phyloP scores from a whole-genome alignment of 495 filamentous ascomycete species.

The Friedmanniomyces simplex region DNA sequence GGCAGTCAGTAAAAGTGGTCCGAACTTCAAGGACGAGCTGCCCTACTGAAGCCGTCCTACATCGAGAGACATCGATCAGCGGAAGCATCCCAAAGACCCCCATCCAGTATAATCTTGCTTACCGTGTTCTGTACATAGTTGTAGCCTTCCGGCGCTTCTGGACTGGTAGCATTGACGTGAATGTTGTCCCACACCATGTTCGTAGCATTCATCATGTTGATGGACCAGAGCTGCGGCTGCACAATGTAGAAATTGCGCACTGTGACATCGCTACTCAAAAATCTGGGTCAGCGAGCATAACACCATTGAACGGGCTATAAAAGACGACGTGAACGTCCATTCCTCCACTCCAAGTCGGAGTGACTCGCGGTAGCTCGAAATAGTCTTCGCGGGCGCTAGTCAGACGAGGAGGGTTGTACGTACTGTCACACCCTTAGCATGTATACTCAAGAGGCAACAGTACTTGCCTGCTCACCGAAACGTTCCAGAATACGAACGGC shows the following conservation, averaged over 20 bases:
- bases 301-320: too few species aligned
- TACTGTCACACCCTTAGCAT: too few species aligned
- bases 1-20: constrained; percentile 3
- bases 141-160: constrained; percentile 39
- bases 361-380: too few species aligned
- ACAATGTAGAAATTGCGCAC: constrained; percentile 45
- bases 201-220: constrained; percentile 52
- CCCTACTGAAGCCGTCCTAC: constrained; percentile 1
- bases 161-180: constrained; percentile 39
- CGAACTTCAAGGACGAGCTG: neutral
- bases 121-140: constrained; percentile 54
- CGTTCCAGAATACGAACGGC: constrained; percentile 54
- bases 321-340: too few species aligned
- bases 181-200: constrained; percentile 46
- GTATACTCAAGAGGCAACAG: too few species aligned
- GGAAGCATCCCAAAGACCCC: too few species aligned
- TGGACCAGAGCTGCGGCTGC: constrained; percentile 43
- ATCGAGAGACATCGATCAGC: constrained; percentile 26
- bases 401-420: too few species aligned
- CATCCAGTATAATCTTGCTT: constrained; percentile 35
- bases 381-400: too few species aligned
- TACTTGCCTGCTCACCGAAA: too few species aligned
- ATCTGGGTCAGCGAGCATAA: too few species aligned
- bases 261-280: constrained; percentile 39
- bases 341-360: too few species aligned